Conservation (phyloP, 2,329 filamentous ascomycete species). For the Rhynchosporium agropyri region DNA sequence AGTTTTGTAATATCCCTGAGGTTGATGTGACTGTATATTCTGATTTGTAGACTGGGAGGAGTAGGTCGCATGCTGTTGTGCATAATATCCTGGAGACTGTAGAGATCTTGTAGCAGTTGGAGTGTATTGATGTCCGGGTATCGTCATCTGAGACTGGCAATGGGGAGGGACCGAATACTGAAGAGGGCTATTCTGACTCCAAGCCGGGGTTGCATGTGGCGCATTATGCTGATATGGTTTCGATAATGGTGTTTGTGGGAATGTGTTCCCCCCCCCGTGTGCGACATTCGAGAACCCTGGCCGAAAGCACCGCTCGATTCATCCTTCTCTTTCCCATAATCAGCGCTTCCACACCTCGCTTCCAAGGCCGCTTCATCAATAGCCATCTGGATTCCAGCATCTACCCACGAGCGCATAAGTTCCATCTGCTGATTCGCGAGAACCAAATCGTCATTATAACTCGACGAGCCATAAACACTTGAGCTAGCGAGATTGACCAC, state of each 20-base stretch:
- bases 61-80: not conserved
- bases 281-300: not conserved
- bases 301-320: not conserved
- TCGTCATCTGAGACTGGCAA: not conserved
- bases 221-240: not conserved
- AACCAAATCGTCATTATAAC: constrained; percentile 2
- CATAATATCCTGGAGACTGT: not conserved
- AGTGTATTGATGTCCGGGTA: not conserved
- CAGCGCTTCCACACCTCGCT: not conserved
- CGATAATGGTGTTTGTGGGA: not conserved
- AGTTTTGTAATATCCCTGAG: not conserved
- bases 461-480: constrained; percentile 8
- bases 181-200: not conserved
- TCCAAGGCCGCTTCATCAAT: constrained; percentile 14
- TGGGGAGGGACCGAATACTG: not conserved
- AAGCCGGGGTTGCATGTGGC: not conserved
- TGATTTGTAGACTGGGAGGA: not conserved
- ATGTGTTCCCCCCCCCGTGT: not conserved
- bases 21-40: not conserved
- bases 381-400: constrained; percentile 16
- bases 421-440: constrained; percentile 5
- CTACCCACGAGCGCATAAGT: constrained; percentile 23
- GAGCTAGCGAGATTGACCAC: constrained; percentile 4
- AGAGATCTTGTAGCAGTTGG: not conserved
- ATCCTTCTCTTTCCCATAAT: not conserved